Evolutionary conservation across 176 grass and related monocot species (phyloP).

Genomic region (Carex parvula): DNA sequence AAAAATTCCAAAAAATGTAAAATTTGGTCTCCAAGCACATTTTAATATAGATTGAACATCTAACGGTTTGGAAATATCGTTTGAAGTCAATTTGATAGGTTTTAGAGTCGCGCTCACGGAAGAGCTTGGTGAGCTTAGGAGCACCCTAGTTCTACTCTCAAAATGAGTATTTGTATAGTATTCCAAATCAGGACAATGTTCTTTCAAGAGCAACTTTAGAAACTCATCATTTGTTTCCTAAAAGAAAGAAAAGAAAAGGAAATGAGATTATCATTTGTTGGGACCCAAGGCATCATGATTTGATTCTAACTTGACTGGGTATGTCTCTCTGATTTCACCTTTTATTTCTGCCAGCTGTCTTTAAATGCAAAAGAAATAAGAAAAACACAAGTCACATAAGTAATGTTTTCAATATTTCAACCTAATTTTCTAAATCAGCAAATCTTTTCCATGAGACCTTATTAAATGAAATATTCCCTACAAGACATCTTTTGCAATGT

Average conservation of each 20-base stretch:
- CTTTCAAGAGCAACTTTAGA: not conserved
- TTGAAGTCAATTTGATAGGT: no score
- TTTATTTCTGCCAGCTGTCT: not conserved
- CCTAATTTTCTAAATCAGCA: not conserved
- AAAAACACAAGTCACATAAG: not conserved
- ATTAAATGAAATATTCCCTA: not conserved
- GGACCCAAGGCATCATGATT: slow-evolving; percentile 1
- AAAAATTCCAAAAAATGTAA: no score
- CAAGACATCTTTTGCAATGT: not conserved
- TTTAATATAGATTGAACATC: no score
- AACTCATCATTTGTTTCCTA: slow-evolving; percentile 8
- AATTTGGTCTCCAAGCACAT: no score
- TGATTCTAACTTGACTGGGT: slow-evolving; percentile 5
- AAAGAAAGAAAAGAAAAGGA: not conserved
- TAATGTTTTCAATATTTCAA: not conserved
- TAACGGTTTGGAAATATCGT: no score
- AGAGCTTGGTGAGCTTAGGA: no score
- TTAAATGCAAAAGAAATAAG: not conserved
- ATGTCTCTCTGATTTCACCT: not conserved
- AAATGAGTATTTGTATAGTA: not conserved
- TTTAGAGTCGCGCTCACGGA: no score
- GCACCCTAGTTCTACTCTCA: no score
- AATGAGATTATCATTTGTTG: slow-evolving; percentile 1
- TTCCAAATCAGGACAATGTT: not conserved
- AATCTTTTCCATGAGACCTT: not conserved